Conservation (phyloP, 1,139 yeast genomes). For the Protomyces gravidus region DNA sequence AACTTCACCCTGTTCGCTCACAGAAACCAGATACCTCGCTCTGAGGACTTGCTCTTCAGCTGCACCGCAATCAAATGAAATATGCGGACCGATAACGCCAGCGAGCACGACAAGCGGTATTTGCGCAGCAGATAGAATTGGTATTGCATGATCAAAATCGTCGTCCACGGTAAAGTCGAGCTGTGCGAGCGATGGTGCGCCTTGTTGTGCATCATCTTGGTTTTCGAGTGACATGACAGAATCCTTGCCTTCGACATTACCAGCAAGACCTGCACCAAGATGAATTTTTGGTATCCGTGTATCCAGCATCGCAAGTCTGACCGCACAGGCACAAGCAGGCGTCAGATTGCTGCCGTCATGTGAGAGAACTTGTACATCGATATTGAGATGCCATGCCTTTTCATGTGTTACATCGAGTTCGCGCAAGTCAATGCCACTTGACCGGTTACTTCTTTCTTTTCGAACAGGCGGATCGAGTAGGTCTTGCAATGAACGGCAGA, state of each 20-base stretch:
- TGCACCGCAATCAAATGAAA: conserved; percentile 14
- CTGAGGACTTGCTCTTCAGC: conserved; percentile 16
- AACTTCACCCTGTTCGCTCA: conserved; percentile 11
- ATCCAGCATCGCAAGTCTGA: conserved; percentile 26
- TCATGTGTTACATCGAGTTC: conserved; percentile 8
- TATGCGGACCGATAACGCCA: conserved; percentile 10
- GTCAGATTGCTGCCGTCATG: conserved; percentile 14
- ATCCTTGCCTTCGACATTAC: not conserved
- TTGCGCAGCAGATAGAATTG: conserved; percentile 6
- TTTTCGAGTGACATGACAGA: not conserved
- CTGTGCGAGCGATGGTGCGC: not conserved
- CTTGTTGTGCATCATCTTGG: not conserved
- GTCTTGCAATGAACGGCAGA: not conserved
- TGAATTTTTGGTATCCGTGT: conserved; percentile 16
- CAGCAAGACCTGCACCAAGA: not conserved
- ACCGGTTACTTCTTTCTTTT: no score
- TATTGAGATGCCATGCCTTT: conserved; percentile 10
- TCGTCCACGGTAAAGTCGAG: conserved; percentile 21
- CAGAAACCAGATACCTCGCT: conserved; percentile 13
- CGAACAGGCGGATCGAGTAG: not conserved
- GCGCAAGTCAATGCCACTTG: conserved; percentile 9
- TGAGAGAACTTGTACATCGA: conserved; percentile 17
- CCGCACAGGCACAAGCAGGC: conserved; percentile 21
- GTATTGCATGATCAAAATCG: conserved; percentile 17
- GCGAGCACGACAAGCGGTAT: conserved; percentile 8